Evolutionary conservation across 164 flowering plant genomes (phyloP), one percentile per base, ranked within the genome.

Genomic region (Macadamia integrifolia): DNA sequence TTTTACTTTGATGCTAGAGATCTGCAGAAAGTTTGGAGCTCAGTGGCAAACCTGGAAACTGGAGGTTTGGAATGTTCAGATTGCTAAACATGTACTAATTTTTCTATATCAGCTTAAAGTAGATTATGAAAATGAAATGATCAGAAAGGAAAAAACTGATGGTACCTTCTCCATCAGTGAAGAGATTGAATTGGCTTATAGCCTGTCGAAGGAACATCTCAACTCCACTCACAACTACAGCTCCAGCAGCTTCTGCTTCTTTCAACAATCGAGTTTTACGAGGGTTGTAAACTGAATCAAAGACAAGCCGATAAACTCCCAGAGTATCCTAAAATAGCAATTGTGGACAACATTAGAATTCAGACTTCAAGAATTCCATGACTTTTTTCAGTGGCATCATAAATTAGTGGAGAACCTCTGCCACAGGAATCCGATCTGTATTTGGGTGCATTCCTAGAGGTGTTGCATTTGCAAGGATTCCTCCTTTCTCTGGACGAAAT

Each of bases 361-460:
- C 35, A 9, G 17, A 30, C 1, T 28, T 1, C 13, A 17, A 49
- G n/a, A 29, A 14, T 28, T 32, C 15, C 13, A 32, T 42, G 57
- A 9, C 50, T 62, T 12, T 50, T 49, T 13, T 7, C 28, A 12
- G 8, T 18, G 3, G 40, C 49, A 35, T 31, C 46, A 66, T 52
- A 65, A 43, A 49, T 15, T 43, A 60, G 43, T 28, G 23, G 23
- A 49, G 28, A 62, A 87, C 88, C 91, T 79, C 67, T 8, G 86
- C 49, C 15, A 87, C 80, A 28, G 89, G 88, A 59, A 78, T 82
- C 60, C 81, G 66, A 52, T 82, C 80, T 13, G 66, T 77, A 56
- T 75, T 81, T 35, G 92, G 89, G 68, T 80, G 79, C 92, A 87
- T 87, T 61, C 89, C 92, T 66, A 87, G 1, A 12, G 92, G 82